Evolutionary conservation across 176 grass and related monocot species (phyloP).

Genomic region (Pontederia paniculata): DNA sequence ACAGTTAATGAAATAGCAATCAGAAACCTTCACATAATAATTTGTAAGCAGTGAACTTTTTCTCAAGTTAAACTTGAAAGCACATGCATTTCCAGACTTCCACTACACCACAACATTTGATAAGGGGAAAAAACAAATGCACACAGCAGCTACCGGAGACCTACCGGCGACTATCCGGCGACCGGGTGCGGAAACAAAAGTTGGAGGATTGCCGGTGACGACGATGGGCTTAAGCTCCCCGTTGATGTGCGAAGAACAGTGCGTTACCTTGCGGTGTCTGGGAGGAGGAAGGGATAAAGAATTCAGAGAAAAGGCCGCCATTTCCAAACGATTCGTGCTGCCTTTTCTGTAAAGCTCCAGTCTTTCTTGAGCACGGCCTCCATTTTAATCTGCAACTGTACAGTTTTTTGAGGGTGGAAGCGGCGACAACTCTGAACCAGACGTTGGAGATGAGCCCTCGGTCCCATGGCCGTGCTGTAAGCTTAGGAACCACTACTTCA

Average conservation of each 20-base stretch:
- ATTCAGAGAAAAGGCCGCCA: slow-evolving; percentile 42
- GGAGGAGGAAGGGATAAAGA: slow-evolving; percentile 12
- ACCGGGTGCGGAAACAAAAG: slow-evolving; percentile 54
- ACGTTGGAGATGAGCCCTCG: slow-evolving; percentile 7
- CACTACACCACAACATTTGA: not conserved
- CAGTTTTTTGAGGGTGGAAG: no score
- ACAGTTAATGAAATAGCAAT: no score
- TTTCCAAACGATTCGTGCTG: not conserved
- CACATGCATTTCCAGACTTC: not conserved
- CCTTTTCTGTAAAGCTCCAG: not conserved
- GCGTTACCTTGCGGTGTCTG: slow-evolving; percentile 7
- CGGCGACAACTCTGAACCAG: not conserved
- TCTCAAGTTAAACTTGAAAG: no score
- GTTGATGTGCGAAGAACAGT: slow-evolving; percentile 15
- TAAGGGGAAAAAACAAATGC: not conserved
- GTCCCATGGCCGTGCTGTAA: no score
- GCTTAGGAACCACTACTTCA: no score
- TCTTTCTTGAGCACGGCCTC: not conserved
- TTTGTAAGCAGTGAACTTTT: no score
- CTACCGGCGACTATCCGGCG: slow-evolving; percentile 84
- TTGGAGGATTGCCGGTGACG: slow-evolving; percentile 61
- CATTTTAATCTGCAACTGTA: not conserved
- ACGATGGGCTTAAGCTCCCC: slow-evolving; percentile 27
- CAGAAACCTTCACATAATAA: no score
- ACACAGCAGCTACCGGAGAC: not conserved